A percentile compares a stretch with the other conserved stretches of the same genome.
Evolutionary conservation across 2,329 filamentous ascomycete genomes (phyloP).

Genomic region (Colletotrichum coccodes): DNA sequence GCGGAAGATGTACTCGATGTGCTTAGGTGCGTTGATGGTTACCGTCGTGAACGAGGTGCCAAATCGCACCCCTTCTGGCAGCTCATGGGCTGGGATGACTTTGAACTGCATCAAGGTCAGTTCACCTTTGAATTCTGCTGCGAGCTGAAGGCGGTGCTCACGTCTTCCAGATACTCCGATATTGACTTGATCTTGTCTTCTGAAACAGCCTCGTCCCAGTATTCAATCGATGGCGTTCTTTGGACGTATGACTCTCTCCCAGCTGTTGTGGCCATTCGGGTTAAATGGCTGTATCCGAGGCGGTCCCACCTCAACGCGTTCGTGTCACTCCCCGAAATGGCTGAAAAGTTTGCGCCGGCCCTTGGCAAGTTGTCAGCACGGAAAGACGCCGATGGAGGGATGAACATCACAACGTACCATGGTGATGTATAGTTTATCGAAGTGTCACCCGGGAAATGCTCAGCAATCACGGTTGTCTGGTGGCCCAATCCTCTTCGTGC

Average conservation of each 20-base stretch:
- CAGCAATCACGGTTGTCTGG: constrained; percentile 48
- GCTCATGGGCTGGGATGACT: constrained; percentile 39
- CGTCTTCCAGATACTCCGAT: constrained; percentile 51
- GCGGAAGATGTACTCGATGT: constrained; percentile 44
- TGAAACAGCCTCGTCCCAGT: constrained; percentile 51
- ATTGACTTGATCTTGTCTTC: constrained; percentile 52
- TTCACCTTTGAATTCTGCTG: not conserved
- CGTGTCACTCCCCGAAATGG: constrained; percentile 51
- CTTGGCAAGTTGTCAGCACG: constrained; percentile 34
- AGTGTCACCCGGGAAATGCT: constrained; percentile 53
- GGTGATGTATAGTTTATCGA: constrained; percentile 51
- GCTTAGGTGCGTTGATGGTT: constrained; percentile 49
- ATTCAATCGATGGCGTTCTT: constrained; percentile 50
- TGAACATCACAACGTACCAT: constrained; percentile 40
- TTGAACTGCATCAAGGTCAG: constrained; percentile 40
- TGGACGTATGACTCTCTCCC: constrained; percentile 46
- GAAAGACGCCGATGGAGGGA: too few relatives aligned
- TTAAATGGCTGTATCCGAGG: constrained; percentile 50
- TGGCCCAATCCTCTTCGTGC: constrained; percentile 44
- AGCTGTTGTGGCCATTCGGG: constrained; percentile 42
- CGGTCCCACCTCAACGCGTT: constrained; percentile 55
- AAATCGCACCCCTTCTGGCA: constrained; percentile 45
- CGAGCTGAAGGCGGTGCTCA: constrained; percentile 31
- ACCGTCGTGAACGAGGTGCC: constrained; percentile 48
- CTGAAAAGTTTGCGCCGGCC: constrained; percentile 57